Evolutionary conservation across 768 basidiomycete species (phyloP).

Genomic region (Leccinum ochraceum): DNA sequence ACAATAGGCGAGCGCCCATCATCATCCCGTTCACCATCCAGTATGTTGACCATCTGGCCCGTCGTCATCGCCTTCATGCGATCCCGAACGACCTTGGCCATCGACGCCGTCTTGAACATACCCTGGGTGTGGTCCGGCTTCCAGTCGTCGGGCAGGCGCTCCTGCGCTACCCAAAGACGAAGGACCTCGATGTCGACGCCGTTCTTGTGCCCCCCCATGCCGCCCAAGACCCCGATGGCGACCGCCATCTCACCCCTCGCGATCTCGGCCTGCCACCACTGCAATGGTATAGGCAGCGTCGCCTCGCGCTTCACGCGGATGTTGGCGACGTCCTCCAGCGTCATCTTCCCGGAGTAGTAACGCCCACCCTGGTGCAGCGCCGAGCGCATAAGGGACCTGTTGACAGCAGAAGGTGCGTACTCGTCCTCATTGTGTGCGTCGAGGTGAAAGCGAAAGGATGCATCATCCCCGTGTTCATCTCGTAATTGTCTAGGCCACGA

Average conservation of each 20-base stretch:
- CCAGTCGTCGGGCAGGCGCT: slow-evolving; percentile 49
- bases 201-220: slow-evolving; percentile 35
- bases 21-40: slow-evolving; percentile 22
- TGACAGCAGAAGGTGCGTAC: slow-evolving; percentile 49
- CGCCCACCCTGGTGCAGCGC: slow-evolving; percentile 39
- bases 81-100: slow-evolving; percentile 30
- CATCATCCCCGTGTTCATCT: too few relatives aligned
- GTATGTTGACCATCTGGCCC: slow-evolving; percentile 18
- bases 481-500: too few relatives aligned
- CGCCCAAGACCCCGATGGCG: slow-evolving; percentile 51
- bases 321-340: slow-evolving; percentile 41
- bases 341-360: slow-evolving; percentile 31
- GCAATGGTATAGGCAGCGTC: slow-evolving; percentile 37
- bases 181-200: slow-evolving; percentile 51
- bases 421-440: slow-evolving; percentile 43
- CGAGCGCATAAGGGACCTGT: slow-evolving; percentile 40
- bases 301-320: slow-evolving; percentile 54
- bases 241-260: slow-evolving; percentile 69
- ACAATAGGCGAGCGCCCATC: slow-evolving; percentile 3
- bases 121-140: slow-evolving; percentile 33
- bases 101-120: slow-evolving; percentile 23
- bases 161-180: slow-evolving; percentile 52
- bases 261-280: slow-evolving; percentile 52
- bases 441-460: slow-evolving; percentile 34
- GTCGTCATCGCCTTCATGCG: slow-evolving; percentile 26